Base-by-base conservation (phyloP, 2,329 filamentous ascomycete genomes). In the Clonostachys chloroleuca region DNA sequence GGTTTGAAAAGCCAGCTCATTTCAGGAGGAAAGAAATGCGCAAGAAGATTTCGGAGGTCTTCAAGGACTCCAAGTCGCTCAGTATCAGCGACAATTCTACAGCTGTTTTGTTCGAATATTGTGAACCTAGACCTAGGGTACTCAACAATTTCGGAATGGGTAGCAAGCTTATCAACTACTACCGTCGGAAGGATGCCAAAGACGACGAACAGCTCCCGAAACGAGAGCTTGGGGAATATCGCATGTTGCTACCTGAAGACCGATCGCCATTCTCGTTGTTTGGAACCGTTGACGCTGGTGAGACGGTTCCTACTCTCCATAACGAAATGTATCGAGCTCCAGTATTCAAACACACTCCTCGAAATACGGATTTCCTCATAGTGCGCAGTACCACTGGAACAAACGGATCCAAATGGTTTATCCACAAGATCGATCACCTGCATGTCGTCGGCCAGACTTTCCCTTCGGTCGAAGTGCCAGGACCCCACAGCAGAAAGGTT, bases 81-180 rank as follows among this genome's bases (percentile, higher is more conserved):
- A 90, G 88, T 24, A 74, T 96, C 56, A 87, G 83, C 52, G 94
- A 99, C 65, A 96, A 96, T 61, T 91, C 92, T 0, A 87, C 84
- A 40, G 85, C 90, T 17, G 78, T 96, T 6, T 78, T 99, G 13
- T 86, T 97, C 34, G 94, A 99, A 66, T 99, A 99, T 64, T 95
- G 90, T 9, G 94, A 99, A 66, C 91, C 96, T 59, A 86, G 90
- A 52, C 94, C 94, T 1, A 87, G 86, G 10, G 90, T 95, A 50
- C 73, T 99, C 51, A 96, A 92, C 40, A 96, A 95, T 61, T 96
- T 96, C 59, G 94, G 92, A 54, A 99, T 99, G 94, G 92, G 92
- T 45, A 95, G 87, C 64, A 87, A 91, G 46, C 80, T 99, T 49
- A 90, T 97, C 73, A 97, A 99, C 66, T 99, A 97, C 67, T 96